These are phyloP conservation scores for Fagopyrum homotropicum DNA, from an alignment of 148 eudicot species.

Conservation along the genomic window DNA sequence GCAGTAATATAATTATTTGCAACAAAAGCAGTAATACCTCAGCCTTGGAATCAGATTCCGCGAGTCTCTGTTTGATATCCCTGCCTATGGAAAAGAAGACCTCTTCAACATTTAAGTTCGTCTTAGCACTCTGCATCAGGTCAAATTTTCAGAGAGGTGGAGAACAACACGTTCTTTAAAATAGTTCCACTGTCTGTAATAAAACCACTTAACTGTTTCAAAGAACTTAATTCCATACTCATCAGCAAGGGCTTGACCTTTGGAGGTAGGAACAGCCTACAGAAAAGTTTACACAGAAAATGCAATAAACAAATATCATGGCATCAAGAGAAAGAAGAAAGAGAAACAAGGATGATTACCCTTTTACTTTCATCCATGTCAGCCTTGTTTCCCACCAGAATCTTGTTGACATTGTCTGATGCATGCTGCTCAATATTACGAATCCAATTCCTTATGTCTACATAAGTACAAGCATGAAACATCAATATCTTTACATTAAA, in stretches of 20 bases:
- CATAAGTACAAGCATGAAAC: not conserved
- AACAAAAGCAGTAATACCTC: slow-evolving; percentile 10
- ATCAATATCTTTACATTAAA: not conserved
- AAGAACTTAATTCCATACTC: slow-evolving; percentile 15
- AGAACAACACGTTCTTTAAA: not conserved
- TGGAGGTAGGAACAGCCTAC: slow-evolving; percentile 15
- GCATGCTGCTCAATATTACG: slow-evolving; percentile 17
- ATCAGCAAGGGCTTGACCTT: slow-evolving; percentile 18
- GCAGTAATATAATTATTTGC: not conserved
- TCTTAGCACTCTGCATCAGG: slow-evolving; percentile 14
- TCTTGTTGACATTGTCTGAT: slow-evolving; percentile 17
- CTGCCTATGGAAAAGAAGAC: slow-evolving; percentile 15
- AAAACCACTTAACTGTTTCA: slow-evolving; percentile 15
- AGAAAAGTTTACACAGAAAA: not conserved
- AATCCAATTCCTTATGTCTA: slow-evolving; percentile 16
- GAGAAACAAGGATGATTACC: slow-evolving; percentile 8
- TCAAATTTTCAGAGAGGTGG: slow-evolving; percentile 1
- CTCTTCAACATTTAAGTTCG: slow-evolving; percentile 15
- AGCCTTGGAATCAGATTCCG: slow-evolving; percentile 13
- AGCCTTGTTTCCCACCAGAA: slow-evolving; percentile 16
- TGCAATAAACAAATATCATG: not conserved
- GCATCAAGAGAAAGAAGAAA: not conserved
- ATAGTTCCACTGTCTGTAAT: not conserved
- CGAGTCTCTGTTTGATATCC: slow-evolving; percentile 14
- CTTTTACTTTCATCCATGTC: slow-evolving; percentile 16